Base-by-base conservation (phyloP, 352 stramenopile genomes). In the Pythium brassicae region DNA sequence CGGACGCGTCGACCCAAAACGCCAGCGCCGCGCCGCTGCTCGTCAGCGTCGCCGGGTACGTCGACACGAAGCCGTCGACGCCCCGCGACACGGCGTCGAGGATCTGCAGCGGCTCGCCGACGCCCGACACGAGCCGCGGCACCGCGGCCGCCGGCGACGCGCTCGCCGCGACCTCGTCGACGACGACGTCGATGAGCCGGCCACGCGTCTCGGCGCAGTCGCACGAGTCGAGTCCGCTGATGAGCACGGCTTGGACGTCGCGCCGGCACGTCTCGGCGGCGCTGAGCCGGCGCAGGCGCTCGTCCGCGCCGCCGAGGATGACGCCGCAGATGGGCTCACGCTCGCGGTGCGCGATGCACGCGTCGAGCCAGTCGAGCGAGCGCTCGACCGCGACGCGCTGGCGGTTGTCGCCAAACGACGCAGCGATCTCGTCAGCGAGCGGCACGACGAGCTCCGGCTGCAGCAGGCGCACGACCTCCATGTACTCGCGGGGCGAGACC, bases 341-440 rank as follows among this genome's bases (percentile, higher is more conserved):
- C 20, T 39, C 53, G 20, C 44, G n/a, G 22, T 55, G 50, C 32
- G 22, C 20, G 37, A 89, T 57, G 50, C 79, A 92, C 20, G 65
- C 72, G 56, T 92, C 82, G 25, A 92, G 63, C 82, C 82, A 92
- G 32, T 85, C 64, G 34, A 92, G 65, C 43, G 82, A 81, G 26
- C 63, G 74, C 54, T 87, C 69, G 26, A 92, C 71, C 19, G 82
- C 77, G 3, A 68, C 60, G 39, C 79, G 79, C 61, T 90, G 82
- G 10, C 82, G 78, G 59, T 92, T 92, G 32, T 69, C 59, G 19
- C 79, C 72, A 34, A 82, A 83, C 23, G 76, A 76, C 20, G 60
- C 50, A 4, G 65, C 66, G 46, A 87, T 72, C 49, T 92, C 82
- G 56, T 92, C 82, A 0, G 82, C 82, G 29, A 90, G 68, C 35